These are phyloP conservation scores for Fragaria nilgerrensis DNA, from an alignment of 306 rosid species.

Conservation along the genomic window DNA sequence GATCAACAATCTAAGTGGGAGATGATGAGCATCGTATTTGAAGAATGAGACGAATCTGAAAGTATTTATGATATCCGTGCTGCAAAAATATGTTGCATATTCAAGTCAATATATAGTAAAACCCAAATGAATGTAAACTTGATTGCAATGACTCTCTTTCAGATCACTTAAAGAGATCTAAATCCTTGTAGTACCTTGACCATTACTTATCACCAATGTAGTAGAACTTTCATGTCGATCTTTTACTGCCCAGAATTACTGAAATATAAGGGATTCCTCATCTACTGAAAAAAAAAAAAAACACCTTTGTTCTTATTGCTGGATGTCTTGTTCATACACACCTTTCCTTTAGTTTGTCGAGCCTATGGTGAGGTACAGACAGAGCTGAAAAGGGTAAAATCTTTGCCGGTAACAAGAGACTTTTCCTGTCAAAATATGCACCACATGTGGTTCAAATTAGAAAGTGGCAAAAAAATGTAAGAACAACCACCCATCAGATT, in stretches of 20 bases:
- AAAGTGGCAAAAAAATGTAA: not conserved
- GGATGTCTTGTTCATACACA: not conserved
- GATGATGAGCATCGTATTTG: not conserved
- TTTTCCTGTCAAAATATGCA: constrained; percentile 24
- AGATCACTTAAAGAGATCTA: not conserved
- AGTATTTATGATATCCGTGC: not conserved
- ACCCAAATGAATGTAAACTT: not conserved
- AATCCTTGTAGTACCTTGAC: not conserved
- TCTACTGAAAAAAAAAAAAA: too few relatives aligned
- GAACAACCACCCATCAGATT: not conserved
- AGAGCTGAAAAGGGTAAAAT: not conserved
- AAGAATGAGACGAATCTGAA: not conserved
- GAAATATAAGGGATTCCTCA: too few relatives aligned
- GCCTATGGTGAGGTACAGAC: not conserved
- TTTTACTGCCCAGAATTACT: too few relatives aligned
- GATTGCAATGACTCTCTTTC: not conserved
- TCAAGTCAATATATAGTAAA: not conserved
- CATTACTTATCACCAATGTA: not conserved
- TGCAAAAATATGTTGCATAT: not conserved
- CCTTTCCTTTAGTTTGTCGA: not conserved
- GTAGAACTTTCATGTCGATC: not conserved
- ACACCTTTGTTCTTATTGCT: not conserved
- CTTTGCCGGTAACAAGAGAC: not conserved
- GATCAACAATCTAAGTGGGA: not conserved
- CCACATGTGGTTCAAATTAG: constrained; percentile 1